Evolutionary conservation across 495 filamentous ascomycete species (phyloP), one percentile per base, ranked within the genome.

Genomic region (Neurospora africana): DNA sequence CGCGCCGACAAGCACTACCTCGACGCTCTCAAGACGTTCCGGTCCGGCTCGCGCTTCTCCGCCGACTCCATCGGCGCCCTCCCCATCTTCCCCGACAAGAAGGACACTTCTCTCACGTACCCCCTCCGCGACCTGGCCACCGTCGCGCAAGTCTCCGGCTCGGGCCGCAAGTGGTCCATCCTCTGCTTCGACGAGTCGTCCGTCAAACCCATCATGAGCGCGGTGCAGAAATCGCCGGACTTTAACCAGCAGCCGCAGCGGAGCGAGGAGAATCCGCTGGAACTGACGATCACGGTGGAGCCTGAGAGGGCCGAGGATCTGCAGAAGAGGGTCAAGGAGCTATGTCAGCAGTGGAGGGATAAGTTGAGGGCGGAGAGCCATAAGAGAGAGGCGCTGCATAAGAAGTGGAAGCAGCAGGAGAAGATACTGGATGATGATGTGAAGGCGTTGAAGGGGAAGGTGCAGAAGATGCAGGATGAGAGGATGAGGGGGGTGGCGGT

Each of bases 401-500:
- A 85, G 72, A 82, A 91, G 43, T 88, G 91, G 82, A 85, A 83
- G 61, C 84, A 88, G 80, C 84, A 89, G 74, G 80, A 86, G 68
- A 79, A 82, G 70, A 86, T 91, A 74, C 73, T 83, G 27, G 87
- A 87, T 23, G 93, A 95, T 79, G 88, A 93, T 78, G 83, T 87
- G 74, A 90, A 88, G 77, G 88, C 90, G 8, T 88, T 90, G 5
- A 84, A 88, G 40, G 86, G 87, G 71, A 86, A 88, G 81, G 88
- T 93, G 86, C 90, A 93, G 76, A 93, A 92, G 82, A 75, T 92
- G 71, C 88, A 91, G 43, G 90, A 94, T 72, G 89, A 89, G 77
- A 86, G 87, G 69, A 85, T 88, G 76, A 86, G 83, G 72, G 89
- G 89, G 72, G 87, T 94, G 19, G 90, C 90, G 80, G 86, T 84